Conservation (phyloP, 441 rosid genomes). For the Erodium trifolium region DNA sequence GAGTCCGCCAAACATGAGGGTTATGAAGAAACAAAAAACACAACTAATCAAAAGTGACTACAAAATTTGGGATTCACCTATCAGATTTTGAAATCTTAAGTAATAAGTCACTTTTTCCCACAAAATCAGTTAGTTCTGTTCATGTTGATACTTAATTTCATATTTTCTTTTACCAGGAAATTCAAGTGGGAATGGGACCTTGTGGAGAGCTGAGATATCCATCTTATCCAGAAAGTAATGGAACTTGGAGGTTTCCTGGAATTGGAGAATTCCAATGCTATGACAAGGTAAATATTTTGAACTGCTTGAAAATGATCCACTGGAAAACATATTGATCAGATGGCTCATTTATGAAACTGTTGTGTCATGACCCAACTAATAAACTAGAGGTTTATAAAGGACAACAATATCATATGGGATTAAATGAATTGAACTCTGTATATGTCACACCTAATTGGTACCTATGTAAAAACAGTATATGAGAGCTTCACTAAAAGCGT, state of each 20-base stretch:
- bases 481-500: slow-evolving; percentile 71
- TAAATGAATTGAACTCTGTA: neutral
- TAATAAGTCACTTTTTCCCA: too few relatives aligned
- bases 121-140: too few relatives aligned
- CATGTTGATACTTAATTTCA: slow-evolving; percentile 13
- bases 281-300: slow-evolving; percentile 40
- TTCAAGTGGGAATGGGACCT: slow-evolving; percentile 96
- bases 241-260: slow-evolving; percentile 88
- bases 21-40: too few relatives aligned
- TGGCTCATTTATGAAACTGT: neutral
- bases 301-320: neutral
- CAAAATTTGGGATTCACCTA: too few relatives aligned
- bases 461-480: slow-evolving; percentile 52
- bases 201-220: slow-evolving; percentile 92
- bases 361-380: neutral
- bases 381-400: too few relatives aligned
- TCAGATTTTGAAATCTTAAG: too few relatives aligned
- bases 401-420: too few relatives aligned
- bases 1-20: too few relatives aligned
- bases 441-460: slow-evolving; percentile 11
- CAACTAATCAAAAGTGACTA: too few relatives aligned
- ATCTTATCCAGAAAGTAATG: slow-evolving; percentile 87
- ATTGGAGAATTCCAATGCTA: slow-evolving; percentile 45
- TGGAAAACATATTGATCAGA: neutral
- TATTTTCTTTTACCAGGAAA: slow-evolving; percentile 49